Base-by-base conservation (phyloP, 495 filamentous ascomycete genomes). In the Daldinia concentrica region DNA sequence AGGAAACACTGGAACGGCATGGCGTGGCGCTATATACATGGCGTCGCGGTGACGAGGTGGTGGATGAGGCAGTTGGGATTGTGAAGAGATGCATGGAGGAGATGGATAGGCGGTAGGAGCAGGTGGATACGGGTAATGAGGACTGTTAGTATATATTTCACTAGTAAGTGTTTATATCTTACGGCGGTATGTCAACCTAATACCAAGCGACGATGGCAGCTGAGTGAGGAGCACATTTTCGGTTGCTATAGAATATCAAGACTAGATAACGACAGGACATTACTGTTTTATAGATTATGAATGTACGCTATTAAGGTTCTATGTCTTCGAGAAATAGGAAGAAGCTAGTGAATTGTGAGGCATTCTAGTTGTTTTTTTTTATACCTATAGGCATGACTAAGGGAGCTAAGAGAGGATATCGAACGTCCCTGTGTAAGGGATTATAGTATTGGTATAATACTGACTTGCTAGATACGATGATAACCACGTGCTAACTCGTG, bases 21-120 rank as follows among this genome's bases (percentile, higher is more conserved):
- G 92, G 91, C 2, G 93, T 98, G 0, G 79, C 88, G 67, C 79
- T 99, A 64, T 88, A 91, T 64, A 94, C 87, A 64, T 99, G 95
- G 95, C 86, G 93, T 48, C 87, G 88, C 5, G 95, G 95, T 1
- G 84, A 83, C n/a, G 95, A 98, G 85, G 91, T 92, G 19, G 78
- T 84, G 43, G 69, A 71, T 6, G 85, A 86, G 71, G 84, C 85
- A 7, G 77, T 82, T 61, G 83, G 83, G 24, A 79, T 87, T 54
- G 82, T 87, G 14, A 77, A 72, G 65, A 79, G 78, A 69, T 84
- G 77, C 14, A 19, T 83, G 72, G 77, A 72, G 66, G 75, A 78
- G 64, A 80, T 81, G 78, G 78, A 62, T 62, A 68, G 62, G 68
- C 69, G 26, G 71, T 74, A 58, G 12, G 30, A 14, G 7, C 8